Evolutionary conservation across 495 filamentous ascomycete species (phyloP).

Genomic region (Lasiosphaeria hispida): DNA sequence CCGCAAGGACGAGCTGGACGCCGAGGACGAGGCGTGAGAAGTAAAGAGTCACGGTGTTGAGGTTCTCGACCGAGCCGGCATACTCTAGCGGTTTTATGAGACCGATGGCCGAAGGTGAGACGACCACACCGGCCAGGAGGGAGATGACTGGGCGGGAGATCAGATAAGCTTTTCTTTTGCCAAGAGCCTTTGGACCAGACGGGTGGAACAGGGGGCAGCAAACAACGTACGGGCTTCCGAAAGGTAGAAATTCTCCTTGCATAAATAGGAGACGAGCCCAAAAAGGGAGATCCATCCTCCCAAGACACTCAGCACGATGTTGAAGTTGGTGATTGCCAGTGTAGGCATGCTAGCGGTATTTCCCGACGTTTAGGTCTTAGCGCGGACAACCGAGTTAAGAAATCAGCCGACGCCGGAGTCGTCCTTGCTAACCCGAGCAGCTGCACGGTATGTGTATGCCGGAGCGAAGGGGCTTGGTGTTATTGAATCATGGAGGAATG

Average conservation of each 20-base stretch:
- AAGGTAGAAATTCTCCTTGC: conserved; percentile 88
- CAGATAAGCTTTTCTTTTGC: neutral
- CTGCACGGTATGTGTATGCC: conserved; percentile 29
- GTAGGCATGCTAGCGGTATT: conserved; percentile 64
- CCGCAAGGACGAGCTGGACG: conserved; percentile 86
- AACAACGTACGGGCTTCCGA: conserved; percentile 75
- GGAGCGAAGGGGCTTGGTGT: conserved; percentile 31
- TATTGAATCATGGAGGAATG: conserved; percentile 48
- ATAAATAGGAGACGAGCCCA: conserved; percentile 81
- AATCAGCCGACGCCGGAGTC: conserved; percentile 32
- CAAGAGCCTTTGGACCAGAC: neutral
- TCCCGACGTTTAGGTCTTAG: too few species aligned
- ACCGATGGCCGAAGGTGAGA: conserved; percentile 76
- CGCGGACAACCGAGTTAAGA: neutral
- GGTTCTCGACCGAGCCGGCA: conserved; percentile 54
- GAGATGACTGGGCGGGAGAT: conserved; percentile 65
- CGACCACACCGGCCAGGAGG: conserved; percentile 70
- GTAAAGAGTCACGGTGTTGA: conserved; percentile 60
- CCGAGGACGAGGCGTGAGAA: conserved; percentile 88
- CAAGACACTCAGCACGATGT: conserved; percentile 77
- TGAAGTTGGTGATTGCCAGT: conserved; percentile 77
- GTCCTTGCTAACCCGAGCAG: conserved; percentile 29
- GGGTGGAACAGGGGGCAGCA: neutral
- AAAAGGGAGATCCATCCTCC: conserved; percentile 89
- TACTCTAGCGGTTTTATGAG: conserved; percentile 76